Base-by-base conservation (phyloP, 2,329 filamentous ascomycete genomes). In the Nigrospora osmanthi region DNA sequence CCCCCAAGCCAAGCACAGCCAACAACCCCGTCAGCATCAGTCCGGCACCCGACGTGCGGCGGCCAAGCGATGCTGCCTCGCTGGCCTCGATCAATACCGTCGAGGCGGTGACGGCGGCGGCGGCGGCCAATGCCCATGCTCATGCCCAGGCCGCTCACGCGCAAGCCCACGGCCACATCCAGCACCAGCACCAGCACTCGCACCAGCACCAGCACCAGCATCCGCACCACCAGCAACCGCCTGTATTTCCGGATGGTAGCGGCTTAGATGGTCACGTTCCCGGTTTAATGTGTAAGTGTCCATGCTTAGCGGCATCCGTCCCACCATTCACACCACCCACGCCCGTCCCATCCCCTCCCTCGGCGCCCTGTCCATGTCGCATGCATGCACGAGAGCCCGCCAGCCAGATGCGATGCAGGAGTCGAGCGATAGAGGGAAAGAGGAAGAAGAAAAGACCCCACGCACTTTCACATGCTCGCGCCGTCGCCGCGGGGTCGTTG, bases 281-380 rank as follows among this genome's bases (percentile, higher is more conserved):
- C 52, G 69, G 72, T 58, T 62, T 71, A 55, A 62, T 72, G 52
- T 71, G 72, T 75, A 68, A 69, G 71, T 42, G 32, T 38, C 28
- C 23, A 42, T 43, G 36, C 30, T 23, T 42, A 42, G 38, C 47
- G 46, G 36, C 23, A 31, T 12, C 34, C n/a, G 44, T 48, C n/a
- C n/a, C 49, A 53, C 49, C 44, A 48, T 32, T 28, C 40, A 44
- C 40, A 44, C 33, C 35, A 28, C 23, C 23, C 5, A 28, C 23
- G 23, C 23, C 23, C 23, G 23, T 28, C 23, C 23, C 23, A 28
- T 10, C 23, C 23, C 23, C 23, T 28, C 23, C 23, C 23, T 28
- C 23, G 23, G 23, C 23, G 23, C 23, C 23, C 23, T 28, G 23
- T 10, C 23, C 23, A 28, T 28, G 23, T 7, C 23, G 23, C 23